Evolutionary conservation across 2,329 filamentous ascomycete species (phyloP).

Genomic region (Rutstroemia sydowiana): DNA sequence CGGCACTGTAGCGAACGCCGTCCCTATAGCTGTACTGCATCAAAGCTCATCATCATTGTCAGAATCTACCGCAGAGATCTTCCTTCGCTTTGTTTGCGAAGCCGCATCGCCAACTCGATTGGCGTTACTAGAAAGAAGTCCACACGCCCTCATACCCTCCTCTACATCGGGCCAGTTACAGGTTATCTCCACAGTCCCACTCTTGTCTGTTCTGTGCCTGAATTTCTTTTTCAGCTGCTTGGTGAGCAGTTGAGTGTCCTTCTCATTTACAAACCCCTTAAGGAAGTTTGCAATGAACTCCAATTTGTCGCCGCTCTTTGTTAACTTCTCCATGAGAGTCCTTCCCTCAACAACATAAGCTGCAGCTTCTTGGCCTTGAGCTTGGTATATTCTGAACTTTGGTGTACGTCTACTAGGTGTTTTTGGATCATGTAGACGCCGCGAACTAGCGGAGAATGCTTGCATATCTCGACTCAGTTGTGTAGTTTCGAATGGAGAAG

Average conservation of each 20-base stretch:
- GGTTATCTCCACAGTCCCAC: conserved; percentile 1
- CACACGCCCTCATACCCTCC: neutral
- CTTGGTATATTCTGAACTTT: neutral
- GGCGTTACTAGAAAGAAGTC: neutral
- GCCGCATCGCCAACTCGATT: neutral
- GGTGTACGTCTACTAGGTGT: neutral
- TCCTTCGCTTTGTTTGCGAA: neutral
- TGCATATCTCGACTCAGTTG: neutral
- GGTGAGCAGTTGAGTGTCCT: neutral
- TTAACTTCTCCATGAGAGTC: neutral
- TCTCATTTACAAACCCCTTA: neutral
- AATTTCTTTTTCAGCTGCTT: neutral
- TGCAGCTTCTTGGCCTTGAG: neutral
- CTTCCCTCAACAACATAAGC: neutral
- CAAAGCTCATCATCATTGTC: neutral
- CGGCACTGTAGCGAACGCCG: no score
- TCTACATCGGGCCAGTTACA: neutral
- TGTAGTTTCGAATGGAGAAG: neutral
- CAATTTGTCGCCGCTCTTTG: neutral
- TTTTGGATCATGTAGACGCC: neutral
- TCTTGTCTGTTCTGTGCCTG: neutral
- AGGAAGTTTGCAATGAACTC: conserved; percentile 4
- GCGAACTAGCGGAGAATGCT: neutral
- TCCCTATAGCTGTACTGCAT: no score
- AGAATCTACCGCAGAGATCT: neutral